Percentiles rank a stretch among this genome's conserved stretches.
Conservation (phyloP, 192 early-diverging fungal species). For the Coemansia sp. region DNA sequence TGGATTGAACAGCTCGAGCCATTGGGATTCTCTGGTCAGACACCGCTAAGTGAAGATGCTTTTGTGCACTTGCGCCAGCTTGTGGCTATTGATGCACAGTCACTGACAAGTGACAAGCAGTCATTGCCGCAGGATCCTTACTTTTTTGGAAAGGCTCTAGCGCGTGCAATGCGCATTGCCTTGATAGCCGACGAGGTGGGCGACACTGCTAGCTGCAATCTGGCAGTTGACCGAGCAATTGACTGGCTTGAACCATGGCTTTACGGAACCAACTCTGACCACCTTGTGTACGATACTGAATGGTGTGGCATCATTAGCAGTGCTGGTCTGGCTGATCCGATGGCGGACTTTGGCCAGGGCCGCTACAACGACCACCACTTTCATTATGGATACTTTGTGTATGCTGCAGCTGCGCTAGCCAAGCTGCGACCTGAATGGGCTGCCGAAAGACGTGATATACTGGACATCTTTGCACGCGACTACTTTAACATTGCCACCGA, state of each 20-base stretch:
- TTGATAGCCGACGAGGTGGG: slow-evolving; percentile 54
- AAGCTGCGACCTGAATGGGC: slow-evolving; percentile 43
- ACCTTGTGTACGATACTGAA: slow-evolving; percentile 44
- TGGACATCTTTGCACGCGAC: slow-evolving; percentile 49
- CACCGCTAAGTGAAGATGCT: slow-evolving; percentile 12
- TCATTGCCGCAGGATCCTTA: slow-evolving; percentile 53
- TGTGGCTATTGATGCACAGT: slow-evolving; percentile 26
- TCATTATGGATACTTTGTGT: no score
- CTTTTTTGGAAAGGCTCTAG: slow-evolving; percentile 54
- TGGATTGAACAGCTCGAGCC: slow-evolving; percentile 37
- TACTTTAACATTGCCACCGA: slow-evolving; percentile 37
- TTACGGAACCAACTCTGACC: slow-evolving; percentile 25
- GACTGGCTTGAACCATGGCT: slow-evolving; percentile 48
- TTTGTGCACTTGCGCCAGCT: slow-evolving; percentile 18
- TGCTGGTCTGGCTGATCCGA: slow-evolving; percentile 27
- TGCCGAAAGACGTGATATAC: slow-evolving; percentile 2
- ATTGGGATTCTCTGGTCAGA: slow-evolving; percentile 37
- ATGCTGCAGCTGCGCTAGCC: slow-evolving; percentile 46
- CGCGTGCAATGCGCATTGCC: slow-evolving; percentile 47
- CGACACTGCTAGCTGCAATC: slow-evolving; percentile 20
- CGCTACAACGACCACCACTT: no score
- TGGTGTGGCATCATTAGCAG: slow-evolving; percentile 47
- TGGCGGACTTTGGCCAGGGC: slow-evolving; percentile 53
- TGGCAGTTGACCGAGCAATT: slow-evolving; percentile 11
- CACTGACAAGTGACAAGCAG: slow-evolving; percentile 2